Evolutionary conservation across 805 yeast species (phyloP), one percentile per base, ranked within the genome.

Genomic region (Ogataea nonfermentans): DNA sequence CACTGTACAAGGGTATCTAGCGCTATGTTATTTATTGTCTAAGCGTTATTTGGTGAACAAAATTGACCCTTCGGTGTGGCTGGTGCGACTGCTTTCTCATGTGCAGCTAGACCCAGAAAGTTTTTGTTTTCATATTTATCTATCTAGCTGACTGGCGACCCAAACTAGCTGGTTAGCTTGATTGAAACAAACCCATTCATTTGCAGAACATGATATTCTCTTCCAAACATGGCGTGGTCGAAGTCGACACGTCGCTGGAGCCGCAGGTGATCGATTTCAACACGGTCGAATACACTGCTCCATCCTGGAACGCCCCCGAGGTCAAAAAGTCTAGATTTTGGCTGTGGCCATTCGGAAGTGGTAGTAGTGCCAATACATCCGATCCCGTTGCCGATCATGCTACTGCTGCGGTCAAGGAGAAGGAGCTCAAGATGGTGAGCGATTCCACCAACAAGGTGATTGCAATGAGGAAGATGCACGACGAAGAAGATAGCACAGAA

Each of bases 401-500:
- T 10, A 23, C 24, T 3, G 19, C 11, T 9, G 38, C 32, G 32
- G 20, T 13, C 29, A 37, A 33, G 25, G 41, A 32, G n/a, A 32
- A 23, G 16, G 45, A 39, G 19, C 32, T 42, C 23, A 25, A 33
- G 29, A 24, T 25, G 11, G 40, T 45, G 24, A 37, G 40, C 19
- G 49, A 47, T 30, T 49, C 57, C 19, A 36, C 49, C 13, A 49
- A 56, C 35, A 51, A 52, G 33, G 63, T 59, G 14, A 59, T 61
- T 29, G 62, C 63, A n/a, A 61, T 61, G 65, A 56, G 53, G 46
- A 53, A 47, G 34, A 32, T 56, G 17, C 44, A 46, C 22, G 47
- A 39, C 15, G 51, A 47, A 11, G 48, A 40, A 22, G 48, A 40
- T 30, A 15, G 16, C 9, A 9, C 23, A 12, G 49, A 33, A 11